Conservation (phyloP, 495 filamentous ascomycete genomes). For the Penicillium psychrofluorescens region DNA sequence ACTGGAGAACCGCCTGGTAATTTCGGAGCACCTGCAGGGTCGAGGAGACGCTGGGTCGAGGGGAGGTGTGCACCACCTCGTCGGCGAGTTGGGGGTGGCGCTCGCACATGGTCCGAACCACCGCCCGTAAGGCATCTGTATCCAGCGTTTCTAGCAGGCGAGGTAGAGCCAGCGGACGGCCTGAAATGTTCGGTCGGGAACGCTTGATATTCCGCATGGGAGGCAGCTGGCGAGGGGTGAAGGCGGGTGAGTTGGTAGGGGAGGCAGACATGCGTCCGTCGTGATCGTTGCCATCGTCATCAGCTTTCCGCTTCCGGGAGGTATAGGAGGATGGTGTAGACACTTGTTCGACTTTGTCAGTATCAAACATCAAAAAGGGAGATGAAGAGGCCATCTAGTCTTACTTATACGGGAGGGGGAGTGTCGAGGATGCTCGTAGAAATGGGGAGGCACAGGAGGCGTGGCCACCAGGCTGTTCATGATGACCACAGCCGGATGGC, state of each 20-base stretch:
- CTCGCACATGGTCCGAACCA: conserved; percentile 82
- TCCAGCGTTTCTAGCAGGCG: conserved; percentile 88
- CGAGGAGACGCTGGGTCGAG: conserved; percentile 72
- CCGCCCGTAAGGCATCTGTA: conserved; percentile 67
- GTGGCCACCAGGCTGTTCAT: conserved; percentile 59
- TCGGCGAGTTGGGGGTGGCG: conserved; percentile 68
- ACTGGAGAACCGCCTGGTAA: conserved; percentile 69
- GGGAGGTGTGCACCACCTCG: conserved; percentile 79
- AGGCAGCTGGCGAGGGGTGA: conserved; percentile 57
- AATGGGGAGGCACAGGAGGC: conserved; percentile 69
- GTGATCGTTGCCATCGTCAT: conserved; percentile 60
- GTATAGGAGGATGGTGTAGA: conserved; percentile 44
- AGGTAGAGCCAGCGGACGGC: conserved; percentile 71
- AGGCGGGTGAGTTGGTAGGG: conserved; percentile 70
- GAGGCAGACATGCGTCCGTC: conserved; percentile 85
- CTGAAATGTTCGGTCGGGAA: conserved; percentile 59
- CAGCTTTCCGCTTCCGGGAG: conserved; percentile 80
- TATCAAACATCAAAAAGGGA: background rate
- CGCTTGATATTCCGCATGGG: conserved; percentile 59
- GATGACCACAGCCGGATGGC: conserved; percentile 35
- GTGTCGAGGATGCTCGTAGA: conserved; percentile 62
- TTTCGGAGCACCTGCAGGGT: conserved; percentile 71
- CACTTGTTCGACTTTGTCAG: conserved; percentile 26
- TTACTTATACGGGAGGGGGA: conserved; percentile 67
- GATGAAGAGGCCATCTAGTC: background rate